Base-by-base conservation (phyloP, 2,329 filamentous ascomycete genomes). In the Clonostachys sp. region DNA sequence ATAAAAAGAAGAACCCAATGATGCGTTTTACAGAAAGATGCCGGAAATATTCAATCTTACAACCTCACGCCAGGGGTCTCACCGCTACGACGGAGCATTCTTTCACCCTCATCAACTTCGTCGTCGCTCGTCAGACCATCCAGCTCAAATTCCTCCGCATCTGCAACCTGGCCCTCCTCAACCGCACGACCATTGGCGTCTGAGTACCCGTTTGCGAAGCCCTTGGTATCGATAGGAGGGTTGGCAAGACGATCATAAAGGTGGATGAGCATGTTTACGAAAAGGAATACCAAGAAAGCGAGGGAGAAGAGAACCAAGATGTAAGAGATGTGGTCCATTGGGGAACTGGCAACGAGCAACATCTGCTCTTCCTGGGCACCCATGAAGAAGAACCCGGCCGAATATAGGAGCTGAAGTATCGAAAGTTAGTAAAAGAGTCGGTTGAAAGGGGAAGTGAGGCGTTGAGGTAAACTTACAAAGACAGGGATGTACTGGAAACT, bases 361-460 rank as follows among this genome's bases (percentile, higher is more conserved):
- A 97, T 96, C 68, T 97, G 94, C 70, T 99, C 91, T 64, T 97
- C 94, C 1, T 91, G 97, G 14, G 94, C 92, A 34, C 90, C 88
- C 91, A 97, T 95, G 72, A 99, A 99, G 39, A 99, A 77, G 70
- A 97, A 96, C 2, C 94, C 94, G 5, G 91, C 87, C 6, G 91
- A 91, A 60, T 89, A 95, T 30, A 99, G 80, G 39, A 97, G 78
- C 91, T 95, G 17, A 2, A 4, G 14, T 5, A 30, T 30, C 24
- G 6, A 5, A 42, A 34, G 44, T 59, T 47, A 60, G 50, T 48
- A 41, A 45, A 16, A 7, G 20, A 10, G 36, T 40, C 12, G 8
- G 12, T 2, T 13, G 3, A 10, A 20, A 2, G 1, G 14, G 30
- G 4, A 6, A 4, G 20, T 35, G 42, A 12, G 34, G 20, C 17